Evolutionary conservation across 305 asterid species (phyloP), one percentile per base, ranked within the genome.

Genomic region (Fraxinus platypoda): DNA sequence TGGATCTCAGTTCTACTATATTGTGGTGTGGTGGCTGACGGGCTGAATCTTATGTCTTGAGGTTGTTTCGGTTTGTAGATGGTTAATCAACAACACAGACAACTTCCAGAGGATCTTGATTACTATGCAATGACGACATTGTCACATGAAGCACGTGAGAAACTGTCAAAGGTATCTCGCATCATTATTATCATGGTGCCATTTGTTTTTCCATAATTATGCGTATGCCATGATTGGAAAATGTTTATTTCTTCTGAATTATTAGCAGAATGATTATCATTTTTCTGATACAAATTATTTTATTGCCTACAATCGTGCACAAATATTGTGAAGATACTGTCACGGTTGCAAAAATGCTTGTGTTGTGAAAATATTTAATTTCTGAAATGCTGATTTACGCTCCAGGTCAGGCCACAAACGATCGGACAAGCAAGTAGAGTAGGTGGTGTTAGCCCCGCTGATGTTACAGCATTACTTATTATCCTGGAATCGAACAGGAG

Each of bases 381-480:
- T 70, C 31, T 78, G 75, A 59, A 41, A 75, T 57, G 54, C 78
- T 7, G 26, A 41, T 54, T 78, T 79, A 28, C 8, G 12, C 46
- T 72, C 41, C 91, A 94, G 99, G 97, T 96, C 74, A 91, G 98
- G 89, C 99, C 99, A 31, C 95, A 93, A 87, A 96, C 99, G 37
- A 88, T 96, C 49, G 99, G 99, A 75, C 99, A 96, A 88, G 99
- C 99, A 30, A 91, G 98, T 86, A 91, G 99, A 90, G 98, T 96
- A 43, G 99, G 99, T 77, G 99, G 98, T 71, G 98, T 96, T 34
- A 96, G 93, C 89, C 99, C 99, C 81, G 99, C 98, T 41, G 99
- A 96, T 87, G 87, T 96, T 76, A 94, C 98, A 21, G 97, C 99
- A 77, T 98, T 96, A 34, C 94, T 96, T 31, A 92, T 96, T 84